These are phyloP conservation scores for Saccharomyces eubayanus DNA, from an alignment of 805 yeast genomes.

Conservation along the genomic window DNA sequence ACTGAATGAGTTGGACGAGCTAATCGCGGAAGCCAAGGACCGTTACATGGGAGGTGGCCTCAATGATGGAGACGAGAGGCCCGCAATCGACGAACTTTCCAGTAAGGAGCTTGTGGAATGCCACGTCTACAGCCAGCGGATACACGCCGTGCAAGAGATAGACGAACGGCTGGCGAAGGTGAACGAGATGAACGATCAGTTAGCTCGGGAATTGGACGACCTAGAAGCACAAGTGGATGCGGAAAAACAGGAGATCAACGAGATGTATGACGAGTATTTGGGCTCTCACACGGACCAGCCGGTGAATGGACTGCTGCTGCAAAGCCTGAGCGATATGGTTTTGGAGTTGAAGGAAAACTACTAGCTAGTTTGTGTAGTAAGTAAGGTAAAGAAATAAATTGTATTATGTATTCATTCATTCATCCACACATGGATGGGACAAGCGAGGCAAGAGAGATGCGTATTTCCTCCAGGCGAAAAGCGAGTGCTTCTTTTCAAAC, in stretches of 20 bases:
- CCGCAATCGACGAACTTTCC: constrained; percentile 17
- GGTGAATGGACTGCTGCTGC: constrained; percentile 18
- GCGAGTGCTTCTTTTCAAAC: not conserved
- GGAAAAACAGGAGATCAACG: constrained; percentile 21
- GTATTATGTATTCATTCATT: not conserved
- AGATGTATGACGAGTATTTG: constrained; percentile 26
- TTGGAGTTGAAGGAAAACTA: constrained; percentile 15
- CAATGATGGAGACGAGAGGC: constrained; percentile 2
- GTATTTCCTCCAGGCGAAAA: not conserved
- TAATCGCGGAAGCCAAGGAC: constrained; percentile 32
- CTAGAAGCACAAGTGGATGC: constrained; percentile 15
- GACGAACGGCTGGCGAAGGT: constrained; percentile 17
- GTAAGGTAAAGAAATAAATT: not conserved
- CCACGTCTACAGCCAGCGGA: constrained; percentile 19
- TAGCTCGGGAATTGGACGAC: constrained; percentile 19
- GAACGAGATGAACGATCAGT: constrained; percentile 14
- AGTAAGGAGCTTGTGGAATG: constrained; percentile 22
- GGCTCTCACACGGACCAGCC: constrained; percentile 17
- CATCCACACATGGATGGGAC: too few species aligned
- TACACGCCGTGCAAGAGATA: constrained; percentile 15
- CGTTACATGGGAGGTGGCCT: constrained; percentile 9
- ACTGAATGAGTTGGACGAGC: constrained; percentile 32
- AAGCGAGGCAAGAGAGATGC: too few species aligned
- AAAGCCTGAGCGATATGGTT: constrained; percentile 25
- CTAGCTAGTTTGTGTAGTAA: not conserved